Evolutionary conservation across 441 rosid species (phyloP).

Genomic region (Bruguiera hainesii): DNA sequence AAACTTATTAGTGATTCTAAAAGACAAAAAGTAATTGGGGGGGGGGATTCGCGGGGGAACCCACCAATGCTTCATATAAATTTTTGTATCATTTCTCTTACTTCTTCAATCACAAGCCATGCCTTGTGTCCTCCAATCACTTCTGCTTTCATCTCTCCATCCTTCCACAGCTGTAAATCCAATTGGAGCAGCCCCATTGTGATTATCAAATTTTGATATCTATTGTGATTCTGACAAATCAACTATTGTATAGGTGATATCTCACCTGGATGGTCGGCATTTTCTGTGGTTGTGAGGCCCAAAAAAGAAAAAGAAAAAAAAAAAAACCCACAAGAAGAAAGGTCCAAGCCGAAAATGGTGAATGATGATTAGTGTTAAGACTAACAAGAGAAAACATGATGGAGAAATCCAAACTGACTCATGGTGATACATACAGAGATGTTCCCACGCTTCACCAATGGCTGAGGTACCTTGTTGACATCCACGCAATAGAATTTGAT

Average conservation of each 20-base stretch:
- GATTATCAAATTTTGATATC: neutral
- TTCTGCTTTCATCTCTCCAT: slow-evolving; percentile 85
- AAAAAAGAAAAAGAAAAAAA: neutral
- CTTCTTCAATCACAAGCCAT: slow-evolving; percentile 84
- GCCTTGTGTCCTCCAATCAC: slow-evolving; percentile 85
- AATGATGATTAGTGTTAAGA: too few species aligned
- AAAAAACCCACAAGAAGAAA: neutral
- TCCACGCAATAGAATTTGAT: slow-evolving; percentile 72
- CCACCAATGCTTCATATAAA: slow-evolving; percentile 24
- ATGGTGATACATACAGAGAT: slow-evolving; percentile 47
- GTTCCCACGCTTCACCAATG: slow-evolving; percentile 79
- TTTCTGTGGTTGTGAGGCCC: neutral
- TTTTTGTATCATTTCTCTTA: slow-evolving; percentile 61
- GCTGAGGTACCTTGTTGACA: slow-evolving; percentile 82
- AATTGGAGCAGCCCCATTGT: neutral
- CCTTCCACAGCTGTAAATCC: slow-evolving; percentile 72
- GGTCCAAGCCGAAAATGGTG: neutral
- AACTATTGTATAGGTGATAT: neutral
- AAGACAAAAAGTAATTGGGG: too few species aligned
- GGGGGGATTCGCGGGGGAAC: too few species aligned
- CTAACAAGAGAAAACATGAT: too few species aligned
- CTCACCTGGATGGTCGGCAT: slow-evolving; percentile 6
- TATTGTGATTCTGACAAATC: neutral
- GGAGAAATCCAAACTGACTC: too few species aligned
- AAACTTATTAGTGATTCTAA: too few species aligned